Evolutionary conservation across 139 green algal species (phyloP).

Genomic region (Tetradesmus obliquus): DNA sequence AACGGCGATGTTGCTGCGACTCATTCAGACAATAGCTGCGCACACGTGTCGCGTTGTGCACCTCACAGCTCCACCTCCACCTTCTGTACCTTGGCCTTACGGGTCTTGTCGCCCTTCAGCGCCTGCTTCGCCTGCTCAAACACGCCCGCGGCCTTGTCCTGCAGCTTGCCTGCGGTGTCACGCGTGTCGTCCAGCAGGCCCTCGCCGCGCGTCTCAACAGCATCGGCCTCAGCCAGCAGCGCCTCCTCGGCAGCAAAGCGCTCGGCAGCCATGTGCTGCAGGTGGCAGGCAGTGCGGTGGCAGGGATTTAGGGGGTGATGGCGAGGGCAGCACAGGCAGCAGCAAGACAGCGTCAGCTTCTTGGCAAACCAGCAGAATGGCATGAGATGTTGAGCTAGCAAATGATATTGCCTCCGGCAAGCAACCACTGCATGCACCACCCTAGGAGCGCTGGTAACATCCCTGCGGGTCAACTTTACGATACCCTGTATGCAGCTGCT

Average conservation of each 20-base stretch:
- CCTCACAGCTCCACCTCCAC: neutral
- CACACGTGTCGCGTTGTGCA: neutral
- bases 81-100: neutral
- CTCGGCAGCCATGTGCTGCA: neutral
- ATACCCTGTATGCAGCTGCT: too few species aligned
- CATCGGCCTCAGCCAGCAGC: neutral
- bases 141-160: slow-evolving; percentile 35
- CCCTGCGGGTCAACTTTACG: too few species aligned
- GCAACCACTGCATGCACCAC: too few species aligned
- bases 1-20: too few species aligned
- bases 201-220: neutral
- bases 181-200: neutral
- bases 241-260: neutral
- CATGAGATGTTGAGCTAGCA: too few species aligned
- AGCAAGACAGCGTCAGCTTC: neutral
- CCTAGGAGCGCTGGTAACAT: too few species aligned
- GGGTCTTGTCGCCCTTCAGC: neutral
- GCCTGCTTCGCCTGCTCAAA: slow-evolving; percentile 10
- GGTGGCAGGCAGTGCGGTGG: neutral
- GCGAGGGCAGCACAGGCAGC: neutral
- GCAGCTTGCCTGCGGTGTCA: slow-evolving; percentile 17
- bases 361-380: neutral
- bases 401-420: too few species aligned
- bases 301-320: neutral
- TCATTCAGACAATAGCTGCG: too few species aligned